Percentiles rank a stretch among this genome's conserved stretches.
Conservation (phyloP, 306 rosid genomes). For the Oxytropis ochrocephala region DNA sequence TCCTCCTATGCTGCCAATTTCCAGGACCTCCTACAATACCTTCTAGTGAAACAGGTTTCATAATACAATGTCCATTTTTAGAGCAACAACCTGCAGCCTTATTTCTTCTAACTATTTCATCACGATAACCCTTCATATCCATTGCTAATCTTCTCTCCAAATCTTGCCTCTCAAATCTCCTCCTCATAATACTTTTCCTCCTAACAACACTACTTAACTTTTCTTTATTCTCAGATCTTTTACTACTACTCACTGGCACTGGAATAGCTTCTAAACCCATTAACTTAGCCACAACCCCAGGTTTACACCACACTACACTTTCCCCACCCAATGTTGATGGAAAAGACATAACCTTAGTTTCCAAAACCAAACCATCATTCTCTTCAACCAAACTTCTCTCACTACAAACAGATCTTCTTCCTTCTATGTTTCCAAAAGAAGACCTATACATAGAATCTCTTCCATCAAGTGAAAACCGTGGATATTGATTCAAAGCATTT, state of each 20-base stretch:
- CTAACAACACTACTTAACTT: constrained; percentile 23
- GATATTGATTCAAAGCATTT: constrained; percentile 87
- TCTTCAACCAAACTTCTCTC: constrained; percentile 25
- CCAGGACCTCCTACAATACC: constrained; percentile 23
- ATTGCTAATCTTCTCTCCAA: constrained; percentile 45
- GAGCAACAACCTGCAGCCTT: constrained; percentile 30
- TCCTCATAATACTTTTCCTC: constrained; percentile 37
- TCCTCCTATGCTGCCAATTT: constrained; percentile 8
- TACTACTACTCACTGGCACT: constrained; percentile 32
- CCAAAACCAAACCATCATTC: constrained; percentile 1
- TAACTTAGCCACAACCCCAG: constrained; percentile 82
- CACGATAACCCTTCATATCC: constrained; percentile 40
- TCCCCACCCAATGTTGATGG: constrained; percentile 62
- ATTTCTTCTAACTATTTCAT: constrained; percentile 15
- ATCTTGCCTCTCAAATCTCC: constrained; percentile 46
- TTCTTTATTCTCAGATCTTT: constrained; percentile 23
- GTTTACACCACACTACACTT: constrained; percentile 79
- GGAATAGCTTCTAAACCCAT: constrained; percentile 96
- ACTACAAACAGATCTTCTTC: constrained; percentile 53
- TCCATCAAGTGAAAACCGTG: constrained; percentile 91
- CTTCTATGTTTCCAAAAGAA: constrained; percentile 47
- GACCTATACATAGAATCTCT: constrained; percentile 87
- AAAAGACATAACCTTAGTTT: constrained; percentile 24
- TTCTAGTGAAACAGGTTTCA: constrained; percentile 40
- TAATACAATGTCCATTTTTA: constrained; percentile 32